Percentiles rank a stretch among this genome's conserved stretches.
phyloP scores from a whole-genome alignment of 148 eudicot genomes.

The Mesembryanthemum crystallinum region DNA sequence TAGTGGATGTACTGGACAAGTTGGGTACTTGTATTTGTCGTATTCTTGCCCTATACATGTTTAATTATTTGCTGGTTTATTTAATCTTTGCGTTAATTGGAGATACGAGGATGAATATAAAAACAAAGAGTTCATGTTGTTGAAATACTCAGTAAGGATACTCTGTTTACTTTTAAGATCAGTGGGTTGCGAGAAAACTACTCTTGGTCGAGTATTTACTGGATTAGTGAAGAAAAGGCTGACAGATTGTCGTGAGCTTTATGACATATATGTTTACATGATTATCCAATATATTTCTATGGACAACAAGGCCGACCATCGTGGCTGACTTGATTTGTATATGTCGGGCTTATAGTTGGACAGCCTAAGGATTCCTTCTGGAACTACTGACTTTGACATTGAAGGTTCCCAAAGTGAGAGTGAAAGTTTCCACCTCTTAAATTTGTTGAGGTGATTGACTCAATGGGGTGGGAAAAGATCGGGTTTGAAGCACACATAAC shows the following conservation, averaged over 20 bases:
- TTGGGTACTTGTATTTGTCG: not conserved
- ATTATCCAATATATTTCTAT: not conserved
- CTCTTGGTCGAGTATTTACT: not conserved
- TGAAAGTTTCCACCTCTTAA: too few relatives aligned
- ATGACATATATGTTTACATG: not conserved
- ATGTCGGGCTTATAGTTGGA: not conserved
- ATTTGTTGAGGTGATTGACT: too few relatives aligned
- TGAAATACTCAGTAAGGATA: not conserved
- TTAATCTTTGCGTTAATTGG: not conserved
- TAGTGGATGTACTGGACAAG: not conserved
- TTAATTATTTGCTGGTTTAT: not conserved
- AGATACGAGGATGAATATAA: not conserved
- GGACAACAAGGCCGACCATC: not conserved
- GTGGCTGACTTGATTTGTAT: not conserved
- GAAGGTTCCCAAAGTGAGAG: too few relatives aligned
- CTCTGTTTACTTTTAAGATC: not conserved
- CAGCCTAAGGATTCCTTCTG: not conserved
- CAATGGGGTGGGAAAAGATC: too few relatives aligned
- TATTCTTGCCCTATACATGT: not conserved
- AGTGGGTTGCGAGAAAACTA: not conserved
- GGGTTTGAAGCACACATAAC: too few relatives aligned
- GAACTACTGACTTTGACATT: not conserved
- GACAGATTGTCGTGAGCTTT: not conserved
- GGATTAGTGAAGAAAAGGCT: conserved; percentile 1
- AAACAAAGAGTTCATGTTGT: not conserved